Percentiles rank a stretch among this genome's conserved stretches.
These are phyloP conservation scores for Trichoderma atrobrunneum DNA, from an alignment of 2,329 filamentous ascomycete species.

Conservation along the genomic window DNA sequence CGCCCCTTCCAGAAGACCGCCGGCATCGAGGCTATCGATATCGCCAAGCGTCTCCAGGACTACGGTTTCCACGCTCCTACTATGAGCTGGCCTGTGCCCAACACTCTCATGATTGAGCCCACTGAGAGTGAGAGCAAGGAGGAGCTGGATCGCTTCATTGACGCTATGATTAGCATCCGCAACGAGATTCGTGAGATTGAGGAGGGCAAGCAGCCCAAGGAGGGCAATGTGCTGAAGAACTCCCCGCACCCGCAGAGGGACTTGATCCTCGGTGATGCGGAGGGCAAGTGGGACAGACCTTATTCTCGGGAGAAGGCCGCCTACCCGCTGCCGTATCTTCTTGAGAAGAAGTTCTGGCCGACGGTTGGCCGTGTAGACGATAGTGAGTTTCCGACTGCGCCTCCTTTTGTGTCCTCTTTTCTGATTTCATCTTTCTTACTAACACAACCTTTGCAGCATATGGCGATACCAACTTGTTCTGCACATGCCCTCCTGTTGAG, in stretches of 20 bases:
- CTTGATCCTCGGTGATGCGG: constrained; percentile 58
- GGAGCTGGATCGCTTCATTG: constrained; percentile 90
- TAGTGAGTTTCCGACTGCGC: too few species aligned
- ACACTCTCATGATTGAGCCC: constrained; percentile 97
- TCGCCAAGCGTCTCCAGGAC: constrained; percentile 94
- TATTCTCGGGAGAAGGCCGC: constrained; percentile 82
- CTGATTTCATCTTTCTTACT: too few species aligned
- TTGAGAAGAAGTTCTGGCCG: constrained; percentile 98
- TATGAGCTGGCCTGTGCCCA: constrained; percentile 94
- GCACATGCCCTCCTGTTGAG: constrained; percentile 85
- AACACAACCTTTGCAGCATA: too few species aligned
- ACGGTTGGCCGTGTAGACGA: constrained; percentile 83
- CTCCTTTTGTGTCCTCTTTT: too few species aligned
- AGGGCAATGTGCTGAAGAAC: constrained; percentile 84
- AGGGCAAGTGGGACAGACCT: constrained; percentile 70
- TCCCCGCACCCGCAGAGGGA: constrained; percentile 83
- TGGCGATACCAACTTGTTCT: constrained; percentile 90
- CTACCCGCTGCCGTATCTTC: constrained; percentile 77
- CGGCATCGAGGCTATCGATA: constrained; percentile 87
- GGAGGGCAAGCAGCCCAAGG: constrained; percentile 69
- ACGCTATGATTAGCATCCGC: constrained; percentile 83
- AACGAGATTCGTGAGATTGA: constrained; percentile 82
- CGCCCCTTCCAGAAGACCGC: constrained; percentile 79
- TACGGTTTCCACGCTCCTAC: constrained; percentile 97
- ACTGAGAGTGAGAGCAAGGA: constrained; percentile 91